Conservation (phyloP, 2,329 filamentous ascomycete species). For the Cladosporium phlei region DNA sequence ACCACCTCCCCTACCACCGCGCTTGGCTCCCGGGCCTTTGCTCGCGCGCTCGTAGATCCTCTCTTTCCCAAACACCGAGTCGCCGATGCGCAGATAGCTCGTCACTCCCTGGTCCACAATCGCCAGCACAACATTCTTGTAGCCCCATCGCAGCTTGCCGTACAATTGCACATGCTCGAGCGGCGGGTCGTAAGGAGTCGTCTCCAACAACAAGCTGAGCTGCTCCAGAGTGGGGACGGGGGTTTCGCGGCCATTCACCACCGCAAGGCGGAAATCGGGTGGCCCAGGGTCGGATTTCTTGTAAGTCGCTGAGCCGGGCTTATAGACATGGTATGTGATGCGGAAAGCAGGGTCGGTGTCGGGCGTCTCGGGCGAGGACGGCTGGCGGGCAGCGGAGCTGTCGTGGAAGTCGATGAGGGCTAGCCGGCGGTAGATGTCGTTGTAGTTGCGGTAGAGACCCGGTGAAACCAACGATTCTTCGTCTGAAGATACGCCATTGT, state of each 20-base stretch:
- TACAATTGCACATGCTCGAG: constrained; percentile 54
- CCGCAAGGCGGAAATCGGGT: constrained; percentile 80
- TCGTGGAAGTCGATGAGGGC: constrained; percentile 68
- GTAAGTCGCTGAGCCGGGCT: constrained; percentile 60
- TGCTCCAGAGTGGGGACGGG: constrained; percentile 69
- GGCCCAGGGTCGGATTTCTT: constrained; percentile 72
- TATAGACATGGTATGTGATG: constrained; percentile 79
- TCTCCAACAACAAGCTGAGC: constrained; percentile 65
- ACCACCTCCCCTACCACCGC: constrained; percentile 37
- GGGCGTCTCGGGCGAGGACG: constrained; percentile 20
- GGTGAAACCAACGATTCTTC: constrained; percentile 39
- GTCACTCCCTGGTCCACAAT: constrained; percentile 86
- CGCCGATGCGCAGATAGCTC: constrained; percentile 77
- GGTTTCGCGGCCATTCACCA: constrained; percentile 70
- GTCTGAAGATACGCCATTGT: background rate
- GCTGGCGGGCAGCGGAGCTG: constrained; percentile 39
- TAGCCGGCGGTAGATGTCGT: constrained; percentile 70
- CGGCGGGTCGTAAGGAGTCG: constrained; percentile 64
- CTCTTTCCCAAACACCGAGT: constrained; percentile 71
- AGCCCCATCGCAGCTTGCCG: constrained; percentile 75
- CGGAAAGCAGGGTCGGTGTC: constrained; percentile 55
- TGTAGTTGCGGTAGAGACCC: constrained; percentile 52
- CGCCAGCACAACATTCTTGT: constrained; percentile 77
- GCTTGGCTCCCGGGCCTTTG: constrained; percentile 33
- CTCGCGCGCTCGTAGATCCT: constrained; percentile 59